Base-by-base conservation (phyloP, 1,284 basidiomycete species). In the Austroboletus rostrupii region DNA sequence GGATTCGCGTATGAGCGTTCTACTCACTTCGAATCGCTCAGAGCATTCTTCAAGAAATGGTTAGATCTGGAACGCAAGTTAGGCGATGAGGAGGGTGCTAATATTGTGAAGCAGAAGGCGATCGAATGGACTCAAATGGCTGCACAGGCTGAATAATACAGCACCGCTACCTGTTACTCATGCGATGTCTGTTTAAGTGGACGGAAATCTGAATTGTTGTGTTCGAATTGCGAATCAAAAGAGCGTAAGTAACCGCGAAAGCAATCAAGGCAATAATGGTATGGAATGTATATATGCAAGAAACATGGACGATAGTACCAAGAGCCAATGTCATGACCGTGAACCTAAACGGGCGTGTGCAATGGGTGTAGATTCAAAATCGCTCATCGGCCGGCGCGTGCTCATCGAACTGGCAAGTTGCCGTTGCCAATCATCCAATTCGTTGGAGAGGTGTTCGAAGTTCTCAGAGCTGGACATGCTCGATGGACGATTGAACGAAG, bases 21-120 rank as follows among this genome's bases (percentile, higher is more conserved):
- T 41, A 42, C 43, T 58, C 23, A 60, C 45, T 49, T 53, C 29
- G 16, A 46, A 49, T 58, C 32, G 50, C 50, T 42, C 35, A 90
- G 89, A 70, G 83, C 85, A 36, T 86, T 96, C 68, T 97, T 98
- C 80, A 99, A 99, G 71, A 98, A 98, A 70, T 98, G 96, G 92
- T 76, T 99, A 36, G 85, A 86, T 52, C 72, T 97, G 41, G 97
- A 99, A 70, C 83, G 83, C 60, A 79, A 83, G 56, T 72, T 94
- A 49, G 97, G 97, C 2, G 91, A 97, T 61, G 88, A 88, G 52
- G 83, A 86, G 43, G 94, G 95, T 21, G 86, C 85, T 44, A 79
- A 82, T 28, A 67, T 37, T 39, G 97, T 98, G 35, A 94, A 98
- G 73, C 75, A 83, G 55, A 89, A 87, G 65, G 97, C 96, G 7